Percentiles rank a stretch among this genome's conserved stretches.
phyloP scores from a whole-genome alignment of 345 rosid species.

The Odontarrhena argentea region DNA sequence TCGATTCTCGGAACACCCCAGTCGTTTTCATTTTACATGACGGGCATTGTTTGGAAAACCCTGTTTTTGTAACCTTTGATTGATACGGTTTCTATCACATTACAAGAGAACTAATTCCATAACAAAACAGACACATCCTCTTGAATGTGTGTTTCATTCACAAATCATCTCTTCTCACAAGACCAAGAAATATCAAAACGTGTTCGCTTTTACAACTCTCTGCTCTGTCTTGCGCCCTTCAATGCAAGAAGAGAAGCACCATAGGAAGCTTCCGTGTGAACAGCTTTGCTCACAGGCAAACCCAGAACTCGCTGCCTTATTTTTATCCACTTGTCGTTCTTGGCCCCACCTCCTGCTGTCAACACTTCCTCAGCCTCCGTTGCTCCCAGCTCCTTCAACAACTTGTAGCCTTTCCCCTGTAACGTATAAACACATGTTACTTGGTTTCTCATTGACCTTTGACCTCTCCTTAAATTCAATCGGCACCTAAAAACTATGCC shows the following conservation, averaged over 20 bases:
- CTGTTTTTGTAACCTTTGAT: too few relatives aligned
- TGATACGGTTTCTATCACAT: too few relatives aligned
- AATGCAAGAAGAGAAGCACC: conserved; percentile 88
- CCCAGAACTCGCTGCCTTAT: conserved; percentile 75
- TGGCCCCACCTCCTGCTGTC: conserved; percentile 90
- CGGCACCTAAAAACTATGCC: not conserved
- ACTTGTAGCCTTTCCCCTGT: conserved; percentile 69
- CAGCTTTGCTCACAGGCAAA: conserved; percentile 66
- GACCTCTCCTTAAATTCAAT: not conserved
- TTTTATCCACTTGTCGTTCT: conserved; percentile 76
- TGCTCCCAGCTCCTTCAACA: conserved; percentile 81
- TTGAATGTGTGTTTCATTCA: not conserved
- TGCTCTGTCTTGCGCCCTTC: conserved; percentile 51
- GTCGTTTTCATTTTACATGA: too few relatives aligned
- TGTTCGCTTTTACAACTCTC: conserved; percentile 2
- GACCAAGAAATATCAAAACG: not conserved
- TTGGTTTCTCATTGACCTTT: not conserved
- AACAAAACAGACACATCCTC: too few relatives aligned
- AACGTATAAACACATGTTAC: not conserved
- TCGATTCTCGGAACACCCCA: conserved; percentile 90
- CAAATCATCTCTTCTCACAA: not conserved
- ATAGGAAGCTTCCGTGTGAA: conserved; percentile 85
- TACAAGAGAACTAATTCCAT: too few relatives aligned
- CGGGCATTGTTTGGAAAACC: too few relatives aligned
- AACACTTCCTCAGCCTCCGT: conserved; percentile 75